Percentiles rank a stretch among this genome's conserved stretches.
phyloP scores from a whole-genome alignment of 192 early-diverging fungal species.

The Globomyces pollinis-pini region DNA sequence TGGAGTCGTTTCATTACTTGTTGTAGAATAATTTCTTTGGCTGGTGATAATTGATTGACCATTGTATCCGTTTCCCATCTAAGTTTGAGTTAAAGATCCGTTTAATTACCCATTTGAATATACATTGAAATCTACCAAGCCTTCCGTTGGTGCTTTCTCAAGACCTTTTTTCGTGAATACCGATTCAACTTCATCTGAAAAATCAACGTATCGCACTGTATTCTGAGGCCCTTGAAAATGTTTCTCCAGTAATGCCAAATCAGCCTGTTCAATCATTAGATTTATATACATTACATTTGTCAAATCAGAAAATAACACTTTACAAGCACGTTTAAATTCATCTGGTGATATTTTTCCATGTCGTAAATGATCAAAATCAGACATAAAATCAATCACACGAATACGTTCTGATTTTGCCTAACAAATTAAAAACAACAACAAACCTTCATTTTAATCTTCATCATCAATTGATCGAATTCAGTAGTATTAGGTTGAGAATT shows the following conservation, averaged over 20 bases:
- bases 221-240: slow-evolving; percentile 16
- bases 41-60: background rate
- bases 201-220: slow-evolving; percentile 30
- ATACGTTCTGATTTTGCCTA: slow-evolving; percentile 47
- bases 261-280: too few species aligned
- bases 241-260: slow-evolving; percentile 25
- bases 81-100: background rate
- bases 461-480: slow-evolving; percentile 28
- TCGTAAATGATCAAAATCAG: slow-evolving; percentile 46
- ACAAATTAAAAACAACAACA: too few species aligned
- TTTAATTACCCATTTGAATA: slow-evolving; percentile 14
- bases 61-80: slow-evolving; percentile 9
- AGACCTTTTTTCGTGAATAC: slow-evolving; percentile 46
- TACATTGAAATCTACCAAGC: slow-evolving; percentile 29
- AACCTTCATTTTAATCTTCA: slow-evolving; percentile 42
- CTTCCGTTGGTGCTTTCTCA: slow-evolving; percentile 29
- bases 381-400: slow-evolving; percentile 47
- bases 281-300: slow-evolving; percentile 25
- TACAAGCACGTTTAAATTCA: slow-evolving; percentile 41
- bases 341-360: slow-evolving; percentile 40
- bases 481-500: background rate
- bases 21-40: slow-evolving; percentile 26
- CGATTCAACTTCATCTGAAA: slow-evolving; percentile 39
- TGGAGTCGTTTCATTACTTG: slow-evolving; percentile 23
- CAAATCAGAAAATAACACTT: slow-evolving; percentile 36